phyloP scores from a whole-genome alignment of 371 early-diverging fungal genomes.

The Smittium culicis region DNA sequence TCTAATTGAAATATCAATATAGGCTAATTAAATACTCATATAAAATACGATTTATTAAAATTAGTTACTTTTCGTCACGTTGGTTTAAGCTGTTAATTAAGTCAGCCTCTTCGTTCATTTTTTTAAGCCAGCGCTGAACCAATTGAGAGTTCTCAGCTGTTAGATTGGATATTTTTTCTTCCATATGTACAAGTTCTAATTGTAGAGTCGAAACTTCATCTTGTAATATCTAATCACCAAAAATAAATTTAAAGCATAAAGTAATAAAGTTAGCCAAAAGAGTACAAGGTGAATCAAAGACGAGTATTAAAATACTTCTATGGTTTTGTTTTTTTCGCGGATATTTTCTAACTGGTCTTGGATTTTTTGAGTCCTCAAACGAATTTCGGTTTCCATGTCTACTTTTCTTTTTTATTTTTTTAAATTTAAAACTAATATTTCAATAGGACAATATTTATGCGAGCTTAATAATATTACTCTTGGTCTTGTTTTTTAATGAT shows the following conservation, averaged over 20 bases:
- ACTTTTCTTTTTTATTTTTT: neutral
- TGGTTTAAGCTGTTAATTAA: constrained; percentile 84
- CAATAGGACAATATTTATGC: neutral
- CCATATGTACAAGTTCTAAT: constrained; percentile 71
- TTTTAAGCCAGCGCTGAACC: constrained; percentile 76
- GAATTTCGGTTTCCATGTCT: constrained; percentile 22
- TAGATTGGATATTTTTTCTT: constrained; percentile 57
- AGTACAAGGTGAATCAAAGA: neutral
- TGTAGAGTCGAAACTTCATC: constrained; percentile 84
- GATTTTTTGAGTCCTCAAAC: constrained; percentile 31
- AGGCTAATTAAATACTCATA: too few species aligned
- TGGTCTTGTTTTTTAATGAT: constrained; percentile 24
- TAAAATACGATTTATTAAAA: too few species aligned
- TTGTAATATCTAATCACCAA: constrained; percentile 48
- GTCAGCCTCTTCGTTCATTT: constrained; percentile 84
- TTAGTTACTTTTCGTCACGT: constrained; percentile 9
- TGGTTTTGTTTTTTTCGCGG: constrained; percentile 71
- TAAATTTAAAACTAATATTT: neutral
- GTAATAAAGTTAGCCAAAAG: neutral
- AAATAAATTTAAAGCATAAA: constrained; percentile 7
- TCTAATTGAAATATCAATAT: too few species aligned
- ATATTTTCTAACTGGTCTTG: constrained; percentile 44
- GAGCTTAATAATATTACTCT: constrained; percentile 11
- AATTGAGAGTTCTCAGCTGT: constrained; percentile 71
- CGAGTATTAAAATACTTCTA: constrained; percentile 41